A percentile compares a stretch with the other conserved stretches of the same genome.
Evolutionary conservation across 2,329 filamentous ascomycete genomes (phyloP).

Genomic region (Mycosphaerella arachidis): DNA sequence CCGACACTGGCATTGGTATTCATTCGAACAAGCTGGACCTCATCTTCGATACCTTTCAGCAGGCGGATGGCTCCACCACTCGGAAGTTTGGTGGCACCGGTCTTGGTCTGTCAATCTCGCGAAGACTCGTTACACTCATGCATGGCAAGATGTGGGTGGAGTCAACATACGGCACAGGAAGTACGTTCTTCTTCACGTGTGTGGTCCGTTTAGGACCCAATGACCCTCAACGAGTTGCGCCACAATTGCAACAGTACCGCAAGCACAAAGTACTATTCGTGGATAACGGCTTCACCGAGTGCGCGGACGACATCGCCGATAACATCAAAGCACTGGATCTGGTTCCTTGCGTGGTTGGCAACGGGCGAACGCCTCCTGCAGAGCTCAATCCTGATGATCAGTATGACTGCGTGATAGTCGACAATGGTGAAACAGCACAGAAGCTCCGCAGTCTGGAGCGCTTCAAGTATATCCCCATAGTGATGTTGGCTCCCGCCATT

Average conservation of each 20-base stretch:
- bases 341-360: conserved; percentile 76
- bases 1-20: conserved; percentile 95
- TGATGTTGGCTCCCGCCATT: conserved; percentile 82
- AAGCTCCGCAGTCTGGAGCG: conserved; percentile 81
- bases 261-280: conserved; percentile 92
- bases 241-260: conserved; percentile 83
- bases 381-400: conserved; percentile 54
- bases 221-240: conserved; percentile 71
- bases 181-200: conserved; percentile 95
- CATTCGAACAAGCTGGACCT: conserved; percentile 90
- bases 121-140: conserved; percentile 92
- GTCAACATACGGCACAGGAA: conserved; percentile 85
- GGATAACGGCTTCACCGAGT: conserved; percentile 78
- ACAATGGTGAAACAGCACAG: conserved; percentile 86
- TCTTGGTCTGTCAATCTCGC: conserved; percentile 89
- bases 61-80: conserved; percentile 94
- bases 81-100: conserved; percentile 94
- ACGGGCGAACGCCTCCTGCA: conserved; percentile 57
- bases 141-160: conserved; percentile 94
- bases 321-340: conserved; percentile 79
- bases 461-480: conserved; percentile 96
- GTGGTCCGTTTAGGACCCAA: conserved; percentile 78
- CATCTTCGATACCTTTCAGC: conserved; percentile 98
- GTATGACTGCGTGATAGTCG: conserved; percentile 94
- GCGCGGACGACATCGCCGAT: conserved; percentile 67